A percentile compares a stretch with the other conserved stretches of the same genome.
Conservation (phyloP, 176 grass and related monocot genomes). For the Puccinellia tenuiflora region DNA sequence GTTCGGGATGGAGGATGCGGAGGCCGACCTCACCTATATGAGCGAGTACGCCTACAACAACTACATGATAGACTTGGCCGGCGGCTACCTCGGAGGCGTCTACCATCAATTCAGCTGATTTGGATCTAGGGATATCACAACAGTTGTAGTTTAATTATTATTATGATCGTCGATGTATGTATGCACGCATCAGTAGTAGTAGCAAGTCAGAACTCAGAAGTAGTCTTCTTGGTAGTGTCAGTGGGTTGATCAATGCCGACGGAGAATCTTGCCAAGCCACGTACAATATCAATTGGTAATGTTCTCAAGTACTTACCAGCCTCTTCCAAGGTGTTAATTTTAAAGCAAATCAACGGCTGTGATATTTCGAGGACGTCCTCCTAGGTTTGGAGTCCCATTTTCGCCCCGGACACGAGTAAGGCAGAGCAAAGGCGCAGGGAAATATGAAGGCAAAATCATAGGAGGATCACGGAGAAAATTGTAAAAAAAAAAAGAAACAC, state of each 20-base stretch:
- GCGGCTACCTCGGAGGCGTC: slow-evolving; percentile 5
- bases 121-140: not conserved
- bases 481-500: no score
- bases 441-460: no score
- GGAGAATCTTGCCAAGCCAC: not conserved
- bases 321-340: not conserved
- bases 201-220: not conserved
- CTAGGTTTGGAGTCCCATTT: not conserved
- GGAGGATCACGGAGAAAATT: no score
- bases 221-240: not conserved
- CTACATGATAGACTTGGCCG: slow-evolving; percentile 44
- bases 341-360: not conserved
- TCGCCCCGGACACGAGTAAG: not conserved
- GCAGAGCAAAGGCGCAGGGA: not conserved
- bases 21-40: slow-evolving; percentile 42
- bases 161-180: not conserved
- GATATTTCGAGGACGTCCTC: not conserved
- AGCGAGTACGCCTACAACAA: slow-evolving; percentile 49
- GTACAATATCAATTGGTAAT: slow-evolving; percentile 27
- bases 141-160: not conserved
- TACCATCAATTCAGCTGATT: slow-evolving; percentile 37
- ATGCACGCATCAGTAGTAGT: not conserved
- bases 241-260: not conserved
- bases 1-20: slow-evolving; percentile 44
- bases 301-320: not conserved